A percentile compares a stretch with the other conserved stretches of the same genome.
Evolutionary conservation across 441 rosid genomes (phyloP).

Genomic region (Kokia cookei): DNA sequence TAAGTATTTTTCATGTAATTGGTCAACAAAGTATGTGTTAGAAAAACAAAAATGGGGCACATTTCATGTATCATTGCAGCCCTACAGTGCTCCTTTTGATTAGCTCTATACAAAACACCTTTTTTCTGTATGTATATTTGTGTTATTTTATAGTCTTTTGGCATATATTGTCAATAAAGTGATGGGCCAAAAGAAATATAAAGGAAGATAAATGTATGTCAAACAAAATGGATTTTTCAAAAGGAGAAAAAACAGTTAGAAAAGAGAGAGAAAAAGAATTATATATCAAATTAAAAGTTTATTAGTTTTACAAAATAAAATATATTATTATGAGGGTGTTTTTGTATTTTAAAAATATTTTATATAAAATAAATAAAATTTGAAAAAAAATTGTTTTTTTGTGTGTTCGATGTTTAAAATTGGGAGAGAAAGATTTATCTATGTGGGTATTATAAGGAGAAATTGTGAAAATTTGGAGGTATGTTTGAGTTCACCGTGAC

Average conservation of each 20-base stretch:
- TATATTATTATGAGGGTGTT: too few relatives aligned
- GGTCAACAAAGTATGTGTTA: not conserved
- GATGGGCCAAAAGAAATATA: not conserved
- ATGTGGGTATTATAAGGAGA: too few relatives aligned
- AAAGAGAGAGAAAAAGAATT: not conserved
- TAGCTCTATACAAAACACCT: not conserved
- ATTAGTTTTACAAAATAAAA: too few relatives aligned
- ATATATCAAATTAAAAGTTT: too few relatives aligned
- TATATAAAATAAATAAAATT: too few relatives aligned
- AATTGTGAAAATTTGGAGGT: too few relatives aligned
- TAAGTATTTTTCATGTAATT: too few relatives aligned
- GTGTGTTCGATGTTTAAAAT: too few relatives aligned
- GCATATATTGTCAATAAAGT: constrained; percentile 1
- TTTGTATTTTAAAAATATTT: too few relatives aligned
- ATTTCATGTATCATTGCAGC: not conserved
- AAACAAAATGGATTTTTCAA: not conserved
- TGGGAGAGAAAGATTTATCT: too few relatives aligned
- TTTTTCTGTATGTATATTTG: not conserved
- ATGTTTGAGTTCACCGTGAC: too few relatives aligned
- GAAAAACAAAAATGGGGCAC: not conserved
- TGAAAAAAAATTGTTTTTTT: too few relatives aligned
- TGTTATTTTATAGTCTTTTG: not conserved
- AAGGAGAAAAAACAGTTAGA: not conserved
- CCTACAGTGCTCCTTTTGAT: not conserved
- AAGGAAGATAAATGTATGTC: not conserved